These are phyloP conservation scores for Inga laurina DNA, from an alignment of 306 rosid genomes.

Conservation along the genomic window DNA sequence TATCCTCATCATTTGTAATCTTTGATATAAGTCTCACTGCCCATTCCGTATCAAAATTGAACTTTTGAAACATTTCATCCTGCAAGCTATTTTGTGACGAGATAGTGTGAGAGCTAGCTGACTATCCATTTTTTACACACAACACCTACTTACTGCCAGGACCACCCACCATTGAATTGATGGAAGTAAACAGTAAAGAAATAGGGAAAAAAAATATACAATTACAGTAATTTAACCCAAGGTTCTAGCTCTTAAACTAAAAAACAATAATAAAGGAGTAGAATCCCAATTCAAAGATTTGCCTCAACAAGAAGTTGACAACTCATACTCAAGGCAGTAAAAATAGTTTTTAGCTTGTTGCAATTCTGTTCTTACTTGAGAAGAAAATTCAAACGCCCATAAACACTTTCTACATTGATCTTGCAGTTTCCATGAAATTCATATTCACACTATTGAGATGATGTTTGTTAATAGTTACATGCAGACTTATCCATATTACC, in stretches of 20 bases:
- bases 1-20: slow-evolving; percentile 88
- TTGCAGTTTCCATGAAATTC: not conserved
- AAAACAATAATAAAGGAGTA: not conserved
- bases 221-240: slow-evolving; percentile 1
- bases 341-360: not conserved
- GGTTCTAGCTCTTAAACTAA: not conserved
- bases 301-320: not conserved
- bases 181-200: not conserved
- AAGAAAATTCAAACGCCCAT: slow-evolving; percentile 17
- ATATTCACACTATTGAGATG: not conserved
- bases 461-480: not conserved
- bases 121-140: slow-evolving; percentile 14
- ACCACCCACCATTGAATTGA: slow-evolving; percentile 7
- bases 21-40: slow-evolving; percentile 89
- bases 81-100: slow-evolving; percentile 71
- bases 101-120: slow-evolving; percentile 29
- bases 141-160: not conserved
- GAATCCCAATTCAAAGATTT: slow-evolving; percentile 21
- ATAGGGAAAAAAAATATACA: not conserved
- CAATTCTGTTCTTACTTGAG: slow-evolving; percentile 9
- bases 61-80: slow-evolving; percentile 98
- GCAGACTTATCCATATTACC: slow-evolving; percentile 4
- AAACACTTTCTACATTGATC: not conserved
- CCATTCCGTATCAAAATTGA: slow-evolving; percentile 97
- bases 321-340: not conserved